Conservation (phyloP, 2,329 filamentous ascomycete genomes). For the Scedosporium dehoogii region DNA sequence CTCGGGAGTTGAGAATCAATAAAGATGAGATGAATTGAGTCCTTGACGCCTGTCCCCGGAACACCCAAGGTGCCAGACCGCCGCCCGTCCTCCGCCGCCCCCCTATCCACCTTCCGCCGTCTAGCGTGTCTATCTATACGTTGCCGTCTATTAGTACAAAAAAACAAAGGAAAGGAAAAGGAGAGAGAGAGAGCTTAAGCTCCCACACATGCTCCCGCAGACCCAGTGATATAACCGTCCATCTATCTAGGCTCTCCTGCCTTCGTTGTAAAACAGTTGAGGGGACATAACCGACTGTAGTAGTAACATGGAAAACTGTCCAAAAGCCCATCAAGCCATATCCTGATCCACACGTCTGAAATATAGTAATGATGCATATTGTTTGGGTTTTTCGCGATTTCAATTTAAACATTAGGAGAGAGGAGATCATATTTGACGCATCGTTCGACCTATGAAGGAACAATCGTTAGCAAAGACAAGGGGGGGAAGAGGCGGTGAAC, state of each 20-base stretch:
- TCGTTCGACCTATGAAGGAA: constrained; percentile 54
- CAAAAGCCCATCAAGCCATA: too few species aligned
- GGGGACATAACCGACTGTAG: too few species aligned
- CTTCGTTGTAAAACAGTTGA: too few species aligned
- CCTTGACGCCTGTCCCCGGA: neutral
- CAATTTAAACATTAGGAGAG: constrained; percentile 67
- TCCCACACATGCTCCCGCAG: too few species aligned
- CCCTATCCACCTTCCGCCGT: neutral
- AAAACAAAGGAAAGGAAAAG: too few species aligned
- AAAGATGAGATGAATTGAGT: neutral
- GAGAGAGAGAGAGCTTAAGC: too few species aligned
- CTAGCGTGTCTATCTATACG: too few species aligned
- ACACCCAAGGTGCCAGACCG: neutral
- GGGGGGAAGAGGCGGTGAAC: neutral
- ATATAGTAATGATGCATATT: neutral
- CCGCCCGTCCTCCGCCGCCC: neutral
- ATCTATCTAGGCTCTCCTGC: too few species aligned
- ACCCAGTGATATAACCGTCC: too few species aligned
- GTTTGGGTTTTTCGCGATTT: neutral
- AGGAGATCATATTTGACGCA: constrained; percentile 88
- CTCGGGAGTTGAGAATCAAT: too few species aligned
- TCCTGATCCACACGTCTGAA: neutral
- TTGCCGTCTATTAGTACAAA: neutral
- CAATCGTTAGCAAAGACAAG: constrained; percentile 8
- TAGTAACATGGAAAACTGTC: too few species aligned